Conservation (phyloP, 768 basidiomycete species). For the Cytidiella melzeri region DNA sequence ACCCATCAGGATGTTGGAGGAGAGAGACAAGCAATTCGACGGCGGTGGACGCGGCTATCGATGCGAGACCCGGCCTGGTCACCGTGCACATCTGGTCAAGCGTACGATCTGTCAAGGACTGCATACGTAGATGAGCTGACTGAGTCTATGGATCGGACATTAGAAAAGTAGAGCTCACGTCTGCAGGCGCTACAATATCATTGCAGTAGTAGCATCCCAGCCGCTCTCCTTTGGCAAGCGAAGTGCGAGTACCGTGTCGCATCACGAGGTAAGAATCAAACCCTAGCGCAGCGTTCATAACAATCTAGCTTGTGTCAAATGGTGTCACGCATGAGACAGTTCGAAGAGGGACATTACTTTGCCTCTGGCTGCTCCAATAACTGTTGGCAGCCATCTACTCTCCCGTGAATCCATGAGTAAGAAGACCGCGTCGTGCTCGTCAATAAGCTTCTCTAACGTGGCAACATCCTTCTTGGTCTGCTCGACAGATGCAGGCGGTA, state of each 20-base stretch:
- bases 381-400: conserved; percentile 92
- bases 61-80: conserved; percentile 88
- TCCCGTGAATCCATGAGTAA: conserved; percentile 98
- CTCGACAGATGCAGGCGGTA: conserved; percentile 52
- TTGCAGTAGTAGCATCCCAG: conserved; percentile 99
- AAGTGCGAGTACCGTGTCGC: conserved; percentile 76
- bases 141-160: neutral
- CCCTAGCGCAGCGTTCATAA: conserved; percentile 90
- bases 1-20: conserved; percentile 89
- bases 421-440: conserved; percentile 85
- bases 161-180: conserved; percentile 46
- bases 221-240: conserved; percentile 28
- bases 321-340: neutral
- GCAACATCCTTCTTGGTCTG: conserved; percentile 63
- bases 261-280: conserved; percentile 97
- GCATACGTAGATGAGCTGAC: conserved; percentile 1
- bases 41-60: conserved; percentile 86
- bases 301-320: conserved; percentile 45
- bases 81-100: conserved; percentile 99
- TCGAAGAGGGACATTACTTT: conserved; percentile 46
- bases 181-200: conserved; percentile 93
- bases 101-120: conserved; percentile 81
- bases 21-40: conserved; percentile 89
- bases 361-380: conserved; percentile 75
- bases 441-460: conserved; percentile 70